A percentile compares a stretch with the other conserved stretches of the same genome.
Evolutionary conservation across 768 basidiomycete species (phyloP).

Genomic region (Lenzites betulinus): DNA sequence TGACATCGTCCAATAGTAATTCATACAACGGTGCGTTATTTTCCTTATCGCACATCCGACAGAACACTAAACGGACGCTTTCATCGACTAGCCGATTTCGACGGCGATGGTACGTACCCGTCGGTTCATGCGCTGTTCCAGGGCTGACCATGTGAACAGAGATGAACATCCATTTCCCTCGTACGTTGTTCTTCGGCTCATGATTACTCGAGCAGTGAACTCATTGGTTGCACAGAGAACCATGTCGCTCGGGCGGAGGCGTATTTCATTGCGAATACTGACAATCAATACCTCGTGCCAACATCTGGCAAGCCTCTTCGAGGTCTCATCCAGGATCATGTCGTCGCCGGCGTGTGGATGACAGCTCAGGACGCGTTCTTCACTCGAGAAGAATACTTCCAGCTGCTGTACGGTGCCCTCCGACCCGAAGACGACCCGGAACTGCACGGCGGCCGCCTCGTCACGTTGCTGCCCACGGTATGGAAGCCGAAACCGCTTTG

Average conservation of each 20-base stretch:
- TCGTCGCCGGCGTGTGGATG: constrained; percentile 99
- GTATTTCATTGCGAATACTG: constrained; percentile 92
- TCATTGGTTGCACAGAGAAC: constrained; percentile 60
- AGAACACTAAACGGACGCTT: not conserved
- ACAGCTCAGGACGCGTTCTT: constrained; percentile 95
- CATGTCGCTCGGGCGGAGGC: constrained; percentile 95
- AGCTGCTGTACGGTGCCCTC: constrained; percentile 92
- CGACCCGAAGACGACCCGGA: constrained; percentile 80
- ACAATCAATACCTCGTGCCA: constrained; percentile 98
- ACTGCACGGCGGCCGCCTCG: constrained; percentile 57
- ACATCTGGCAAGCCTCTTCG: constrained; percentile 98
- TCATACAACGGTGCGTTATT: constrained; percentile 85
- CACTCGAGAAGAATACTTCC: constrained; percentile 93
- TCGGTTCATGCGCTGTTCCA: not conserved
- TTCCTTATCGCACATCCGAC: not conserved
- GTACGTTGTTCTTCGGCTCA: constrained; percentile 47
- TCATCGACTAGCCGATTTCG: constrained; percentile 76
- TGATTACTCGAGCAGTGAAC: not conserved
- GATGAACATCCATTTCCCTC: constrained; percentile 99
- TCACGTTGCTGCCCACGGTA: constrained; percentile 87
- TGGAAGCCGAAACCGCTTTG: constrained; percentile 91
- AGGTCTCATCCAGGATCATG: constrained; percentile 98
- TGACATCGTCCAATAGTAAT: constrained; percentile 56
- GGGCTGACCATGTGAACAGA: constrained; percentile 49
- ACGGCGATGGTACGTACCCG: constrained; percentile 73